These are phyloP conservation scores for Chrysopogon serrulatus DNA, from an alignment of 176 grass and related monocot species.

Conservation along the genomic window DNA sequence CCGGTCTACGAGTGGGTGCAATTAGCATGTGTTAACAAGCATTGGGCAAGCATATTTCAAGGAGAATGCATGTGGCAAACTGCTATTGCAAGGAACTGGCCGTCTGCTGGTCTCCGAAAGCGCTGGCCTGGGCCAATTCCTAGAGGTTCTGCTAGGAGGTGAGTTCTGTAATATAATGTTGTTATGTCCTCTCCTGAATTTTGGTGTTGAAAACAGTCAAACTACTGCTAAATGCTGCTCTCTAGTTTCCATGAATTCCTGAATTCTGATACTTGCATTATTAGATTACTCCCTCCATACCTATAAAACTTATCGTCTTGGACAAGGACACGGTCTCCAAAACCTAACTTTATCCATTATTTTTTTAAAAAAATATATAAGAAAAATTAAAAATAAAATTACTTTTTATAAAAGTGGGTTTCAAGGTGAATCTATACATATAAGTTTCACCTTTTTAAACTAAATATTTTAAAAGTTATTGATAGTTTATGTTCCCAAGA, in stretches of 20 bases:
- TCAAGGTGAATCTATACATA: too few relatives aligned
- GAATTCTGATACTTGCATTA: neutral
- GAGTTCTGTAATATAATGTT: slow-evolving; percentile 17
- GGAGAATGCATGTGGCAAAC: slow-evolving; percentile 90
- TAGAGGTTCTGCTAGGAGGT: slow-evolving; percentile 84
- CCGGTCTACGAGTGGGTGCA: slow-evolving; percentile 67
- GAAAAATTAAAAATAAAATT: too few relatives aligned
- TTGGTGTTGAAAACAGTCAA: neutral
- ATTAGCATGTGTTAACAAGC: slow-evolving; percentile 78
- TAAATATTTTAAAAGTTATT: too few relatives aligned
- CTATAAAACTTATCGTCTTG: too few relatives aligned
- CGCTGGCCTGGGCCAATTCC: slow-evolving; percentile 99
- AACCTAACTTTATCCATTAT: too few relatives aligned
- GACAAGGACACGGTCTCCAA: too few relatives aligned
- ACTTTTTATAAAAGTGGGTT: too few relatives aligned
- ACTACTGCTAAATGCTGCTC: neutral
- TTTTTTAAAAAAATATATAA: too few relatives aligned
- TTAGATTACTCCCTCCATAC: too few relatives aligned
- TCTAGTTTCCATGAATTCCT: neutral
- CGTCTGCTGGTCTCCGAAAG: slow-evolving; percentile 50
- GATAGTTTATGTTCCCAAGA: too few relatives aligned
- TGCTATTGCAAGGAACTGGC: slow-evolving; percentile 68
- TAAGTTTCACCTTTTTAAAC: too few relatives aligned
- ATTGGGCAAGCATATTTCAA: slow-evolving; percentile 74
- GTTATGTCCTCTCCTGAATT: neutral